A percentile compares a stretch with the other conserved stretches of the same genome.
Conservation (phyloP, 768 basidiomycete genomes). For the Chalciporus pseudorubinellus region DNA sequence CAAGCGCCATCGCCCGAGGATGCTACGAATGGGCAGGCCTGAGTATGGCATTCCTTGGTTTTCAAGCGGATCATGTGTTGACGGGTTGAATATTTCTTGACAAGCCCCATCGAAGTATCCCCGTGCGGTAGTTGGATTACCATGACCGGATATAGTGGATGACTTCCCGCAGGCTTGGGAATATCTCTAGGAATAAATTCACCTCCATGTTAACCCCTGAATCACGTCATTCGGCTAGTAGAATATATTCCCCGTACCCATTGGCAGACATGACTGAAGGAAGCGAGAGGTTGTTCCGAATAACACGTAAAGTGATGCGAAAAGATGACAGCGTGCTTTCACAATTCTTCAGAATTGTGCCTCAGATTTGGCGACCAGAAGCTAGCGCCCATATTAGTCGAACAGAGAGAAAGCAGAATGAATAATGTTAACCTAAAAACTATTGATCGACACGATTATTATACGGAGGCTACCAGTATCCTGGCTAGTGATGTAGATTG, state of each 20-base stretch:
- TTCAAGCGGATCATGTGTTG: not conserved
- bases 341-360: not conserved
- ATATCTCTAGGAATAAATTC: too few species aligned
- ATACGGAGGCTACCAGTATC: not conserved
- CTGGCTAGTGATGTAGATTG: not conserved
- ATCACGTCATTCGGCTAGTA: not conserved
- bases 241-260: not conserved
- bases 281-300: too few species aligned
- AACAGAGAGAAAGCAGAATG: not conserved
- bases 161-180: too few species aligned
- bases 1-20: not conserved
- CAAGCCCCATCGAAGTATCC: too few species aligned
- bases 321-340: not conserved
- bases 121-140: too few species aligned
- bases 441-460: not conserved
- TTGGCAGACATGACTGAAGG: too few species aligned
- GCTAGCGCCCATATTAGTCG: not conserved
- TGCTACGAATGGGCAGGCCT: not conserved
- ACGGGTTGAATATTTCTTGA: too few species aligned
- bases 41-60: too few species aligned
- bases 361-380: not conserved
- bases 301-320: not conserved
- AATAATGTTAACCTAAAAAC: constrained; percentile 10
- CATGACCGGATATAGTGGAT: too few species aligned
- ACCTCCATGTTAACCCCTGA: not conserved